Evolutionary conservation across 2,329 filamentous ascomycete genomes (phyloP).

Genomic region (Trichophyton verrucosum): DNA sequence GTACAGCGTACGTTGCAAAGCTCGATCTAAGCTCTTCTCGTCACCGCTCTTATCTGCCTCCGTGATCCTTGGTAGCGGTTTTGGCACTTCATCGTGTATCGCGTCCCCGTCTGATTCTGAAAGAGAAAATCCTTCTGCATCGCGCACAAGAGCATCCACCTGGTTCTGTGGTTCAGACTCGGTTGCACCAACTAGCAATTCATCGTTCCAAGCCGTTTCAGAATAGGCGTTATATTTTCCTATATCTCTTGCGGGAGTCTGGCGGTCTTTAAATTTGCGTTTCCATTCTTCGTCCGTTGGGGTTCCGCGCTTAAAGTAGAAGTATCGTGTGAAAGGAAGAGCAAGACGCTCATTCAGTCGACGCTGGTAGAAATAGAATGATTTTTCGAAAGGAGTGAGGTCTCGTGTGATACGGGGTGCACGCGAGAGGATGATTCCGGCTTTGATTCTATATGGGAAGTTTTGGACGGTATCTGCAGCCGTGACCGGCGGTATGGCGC

Average conservation of each 20-base stretch:
- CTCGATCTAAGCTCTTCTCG: constrained; percentile 62
- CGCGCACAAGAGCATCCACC: constrained; percentile 57
- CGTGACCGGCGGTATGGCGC: background rate
- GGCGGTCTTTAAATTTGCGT: constrained; percentile 64
- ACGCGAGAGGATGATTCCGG: constrained; percentile 74
- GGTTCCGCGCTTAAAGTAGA: constrained; percentile 91
- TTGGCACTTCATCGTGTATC: constrained; percentile 52
- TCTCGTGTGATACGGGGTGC: constrained; percentile 75
- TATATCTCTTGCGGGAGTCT: constrained; percentile 69
- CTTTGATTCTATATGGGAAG: constrained; percentile 38
- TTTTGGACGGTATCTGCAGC: constrained; percentile 5
- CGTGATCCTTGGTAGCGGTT: constrained; percentile 56
- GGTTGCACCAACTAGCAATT: constrained; percentile 62
- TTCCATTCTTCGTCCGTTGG: constrained; percentile 80
- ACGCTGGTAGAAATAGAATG: constrained; percentile 95
- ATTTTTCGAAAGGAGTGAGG: constrained; percentile 76
- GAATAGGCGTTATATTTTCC: constrained; percentile 68
- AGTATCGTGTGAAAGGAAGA: constrained; percentile 74
- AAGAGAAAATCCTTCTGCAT: constrained; percentile 48
- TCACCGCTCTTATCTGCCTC: constrained; percentile 70
- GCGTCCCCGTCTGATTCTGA: constrained; percentile 22
- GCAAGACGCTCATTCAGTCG: constrained; percentile 86
- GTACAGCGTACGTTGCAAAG: constrained; percentile 73
- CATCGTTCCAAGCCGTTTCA: constrained; percentile 78
- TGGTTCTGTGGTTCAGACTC: constrained; percentile 53